Base-by-base conservation (phyloP, 2,329 filamentous ascomycete species). In the Zasmidium cellare region DNA sequence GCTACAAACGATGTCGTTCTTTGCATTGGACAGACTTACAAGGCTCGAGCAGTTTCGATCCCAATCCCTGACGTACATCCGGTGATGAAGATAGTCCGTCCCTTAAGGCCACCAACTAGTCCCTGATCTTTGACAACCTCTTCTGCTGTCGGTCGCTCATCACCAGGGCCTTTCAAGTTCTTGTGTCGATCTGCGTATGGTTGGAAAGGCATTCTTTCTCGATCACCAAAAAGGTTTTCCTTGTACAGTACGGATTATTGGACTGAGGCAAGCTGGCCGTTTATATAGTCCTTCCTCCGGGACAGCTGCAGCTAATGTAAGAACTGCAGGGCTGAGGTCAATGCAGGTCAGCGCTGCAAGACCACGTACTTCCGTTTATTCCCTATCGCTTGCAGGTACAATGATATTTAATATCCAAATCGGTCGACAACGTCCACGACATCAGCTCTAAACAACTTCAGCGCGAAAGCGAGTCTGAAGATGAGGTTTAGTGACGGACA, bases 1-100 rank as follows among this genome's bases (percentile, higher is more conserved):
- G 16, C 35, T 14, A 9, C 12, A 9, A 5, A 3, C 16, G 35
- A 41, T 28, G 7, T 9, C 12, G 7, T 14, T 9, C 7, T 28
- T 6, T 14, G 35, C n/a, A 14, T 41, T 41, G 7, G 7, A 14
- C 16, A 16, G 35, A 41, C n/a, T 18, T 9, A 66, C 19, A 80
- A 67, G 1, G 77, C 77, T 11, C 70, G 67, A 2, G 67, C 73
- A 1, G 75, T 77, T 53, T 76, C 71, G 22, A 72, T 53, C 3
- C 75, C 76, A 22, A 77, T 69, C 2, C 75, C 76, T 16, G 71
- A 70, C 2, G 72, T 73, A 22, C 62, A 68, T 16, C 76, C 76
- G 0, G 75, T 77, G 16, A 77, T 66, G 5, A 77, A 59, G 3
- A 70, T 61, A 14, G 72, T 66, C 20, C 71, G 72, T 16, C 61